Evolutionary conservation across 129 eudicot species (phyloP).

Genomic region (Arctium lappa): DNA sequence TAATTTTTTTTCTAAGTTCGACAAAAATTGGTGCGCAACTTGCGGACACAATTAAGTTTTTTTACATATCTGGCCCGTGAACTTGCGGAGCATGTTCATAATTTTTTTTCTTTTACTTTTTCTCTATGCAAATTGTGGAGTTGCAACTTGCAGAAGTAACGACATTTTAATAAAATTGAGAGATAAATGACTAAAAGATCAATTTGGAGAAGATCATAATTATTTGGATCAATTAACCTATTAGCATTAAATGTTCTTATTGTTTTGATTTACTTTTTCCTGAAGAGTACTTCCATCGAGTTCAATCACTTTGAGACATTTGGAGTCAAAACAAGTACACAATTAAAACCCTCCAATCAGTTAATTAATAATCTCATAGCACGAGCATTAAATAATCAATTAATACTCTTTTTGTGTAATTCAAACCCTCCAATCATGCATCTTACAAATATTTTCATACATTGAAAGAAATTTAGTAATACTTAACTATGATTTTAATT

Average conservation of each 20-base stretch:
- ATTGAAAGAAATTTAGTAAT: neutral
- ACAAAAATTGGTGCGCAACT: too few species aligned
- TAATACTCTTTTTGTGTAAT: neutral
- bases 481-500: neutral
- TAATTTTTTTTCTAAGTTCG: too few species aligned
- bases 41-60: too few species aligned
- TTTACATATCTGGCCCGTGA: too few species aligned
- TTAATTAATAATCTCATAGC: neutral
- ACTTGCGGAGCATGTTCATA: too few species aligned
- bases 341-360: neutral
- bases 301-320: neutral
- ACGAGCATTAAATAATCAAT: neutral
- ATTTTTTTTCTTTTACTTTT: too few species aligned
- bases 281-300: neutral
- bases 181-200: too few species aligned
- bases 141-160: too few species aligned
- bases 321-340: neutral
- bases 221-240: too few species aligned
- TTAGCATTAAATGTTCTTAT: neutral
- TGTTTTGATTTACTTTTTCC: neutral
- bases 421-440: neutral
- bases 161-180: too few species aligned
- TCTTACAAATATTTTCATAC: neutral
- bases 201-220: too few species aligned
- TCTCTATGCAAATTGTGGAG: too few species aligned